These are phyloP conservation scores for fission yeast (Schizosaccharomyces pombe) DNA, from an alignment of 805 yeast species.

Conservation along the genomic window ASM294v3 CU329670.1:5259001-5259500, in stretches of 20 bases:
- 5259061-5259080: no score
- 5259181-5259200: background rate
- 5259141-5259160: no score
- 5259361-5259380: conserved; percentile 31
- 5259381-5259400: conserved; percentile 28
- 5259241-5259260: background rate
- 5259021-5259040: no score
- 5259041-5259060: no score
- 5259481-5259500: conserved; percentile 89
- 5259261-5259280: background rate
- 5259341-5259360: conserved; percentile 52
- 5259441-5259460: conserved; percentile 76
- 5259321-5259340: conserved; percentile 96
- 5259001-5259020: no score
- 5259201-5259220: background rate
- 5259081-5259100: no score
- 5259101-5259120: no score
- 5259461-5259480: conserved; percentile 79
- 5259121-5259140: no score
- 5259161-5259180: background rate
- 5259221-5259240: background rate
- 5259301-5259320: conserved; percentile 84
- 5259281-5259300: conserved; percentile 24
- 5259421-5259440: conserved; percentile 73
- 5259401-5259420: conserved; percentile 38